Percentiles rank a stretch among this genome's conserved stretches.
phyloP scores from a whole-genome alignment of 2,329 filamentous ascomycete species.

The Colletotrichum endophyticum region DNA sequence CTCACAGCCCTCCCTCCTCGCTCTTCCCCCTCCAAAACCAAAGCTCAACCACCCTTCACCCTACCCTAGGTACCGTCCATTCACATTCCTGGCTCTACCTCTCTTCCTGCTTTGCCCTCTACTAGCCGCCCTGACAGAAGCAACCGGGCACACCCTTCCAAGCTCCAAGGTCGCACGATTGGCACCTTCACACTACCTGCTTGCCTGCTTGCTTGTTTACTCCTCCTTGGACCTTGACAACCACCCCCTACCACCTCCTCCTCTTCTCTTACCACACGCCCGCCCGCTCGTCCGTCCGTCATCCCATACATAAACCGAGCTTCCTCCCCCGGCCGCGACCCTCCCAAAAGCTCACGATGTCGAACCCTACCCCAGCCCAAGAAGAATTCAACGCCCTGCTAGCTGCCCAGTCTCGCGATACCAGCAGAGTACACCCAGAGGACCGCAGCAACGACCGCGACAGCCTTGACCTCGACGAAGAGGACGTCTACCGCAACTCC shows the following conservation, averaged over 20 bases:
- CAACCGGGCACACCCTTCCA: slow-evolving; percentile 17
- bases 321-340: slow-evolving; percentile 23
- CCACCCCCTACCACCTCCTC: neutral
- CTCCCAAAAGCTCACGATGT: slow-evolving; percentile 46
- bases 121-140: slow-evolving; percentile 17
- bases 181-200: neutral
- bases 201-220: slow-evolving; percentile 12
- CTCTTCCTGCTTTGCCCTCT: neutral
- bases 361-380: slow-evolving; percentile 62
- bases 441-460: slow-evolving; percentile 54
- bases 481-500: slow-evolving; percentile 56
- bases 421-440: slow-evolving; percentile 60
- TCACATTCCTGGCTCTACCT: neutral
- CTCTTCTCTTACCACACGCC: slow-evolving; percentile 5
- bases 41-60: neutral
- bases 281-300: slow-evolving; percentile 6
- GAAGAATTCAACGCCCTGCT: slow-evolving; percentile 71
- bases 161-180: slow-evolving; percentile 13
- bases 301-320: slow-evolving; percentile 41
- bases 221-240: slow-evolving; percentile 1
- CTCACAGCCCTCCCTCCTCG: neutral
- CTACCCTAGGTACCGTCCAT: neutral
- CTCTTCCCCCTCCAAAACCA: neutral
- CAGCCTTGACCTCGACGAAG: slow-evolving; percentile 54
- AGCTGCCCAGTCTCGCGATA: slow-evolving; percentile 55